These are phyloP conservation scores for Alternaria incomplexa DNA, from an alignment of 2,329 filamentous ascomycete genomes.

Conservation along the genomic window DNA sequence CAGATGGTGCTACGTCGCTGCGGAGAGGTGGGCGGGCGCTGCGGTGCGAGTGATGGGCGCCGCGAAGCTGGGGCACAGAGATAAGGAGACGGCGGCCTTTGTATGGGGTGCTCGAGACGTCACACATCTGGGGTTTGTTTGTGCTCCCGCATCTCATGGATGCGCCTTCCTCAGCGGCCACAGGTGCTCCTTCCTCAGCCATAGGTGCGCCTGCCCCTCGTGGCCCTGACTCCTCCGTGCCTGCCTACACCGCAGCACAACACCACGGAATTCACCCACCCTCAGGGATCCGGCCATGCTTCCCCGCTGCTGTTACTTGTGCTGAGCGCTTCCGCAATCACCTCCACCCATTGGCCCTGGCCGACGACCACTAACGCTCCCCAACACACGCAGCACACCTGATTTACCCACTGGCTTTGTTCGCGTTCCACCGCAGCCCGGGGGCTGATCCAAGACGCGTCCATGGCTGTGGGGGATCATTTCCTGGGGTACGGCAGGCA, in stretches of 20 bases:
- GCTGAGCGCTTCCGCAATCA: constrained; percentile 15
- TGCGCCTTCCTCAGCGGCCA: constrained; percentile 2
- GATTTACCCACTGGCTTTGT: constrained; percentile 22
- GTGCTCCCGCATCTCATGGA: constrained; percentile 1
- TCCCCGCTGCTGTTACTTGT: constrained; percentile 2
- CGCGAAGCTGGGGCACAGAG: constrained; percentile 10
- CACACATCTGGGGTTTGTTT: constrained; percentile 18
- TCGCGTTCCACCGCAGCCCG: constrained; percentile 29
- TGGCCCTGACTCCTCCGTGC: neutral
- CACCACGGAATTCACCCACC: neutral
- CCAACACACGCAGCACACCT: constrained; percentile 7
- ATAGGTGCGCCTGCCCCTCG: constrained; percentile 1
- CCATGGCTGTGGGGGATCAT: constrained; percentile 24
- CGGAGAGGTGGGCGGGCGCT: constrained; percentile 2
- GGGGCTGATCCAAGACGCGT: constrained; percentile 11
- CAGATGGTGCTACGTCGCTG: constrained; percentile 20
- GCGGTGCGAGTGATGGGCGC: constrained; percentile 10
- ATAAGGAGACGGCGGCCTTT: constrained; percentile 9
- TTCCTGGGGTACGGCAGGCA: constrained; percentile 29
- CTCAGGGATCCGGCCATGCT: neutral
- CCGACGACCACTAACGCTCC: constrained; percentile 23
- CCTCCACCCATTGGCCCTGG: constrained; percentile 12
- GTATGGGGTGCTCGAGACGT: constrained; percentile 15
- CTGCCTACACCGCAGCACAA: constrained; percentile 1
- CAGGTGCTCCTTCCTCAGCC: neutral